Percentiles rank a stretch among this genome's conserved stretches.
These are phyloP conservation scores for Lactifluus pinguis DNA, from an alignment of 768 basidiomycete species.

Conservation along the genomic window DNA sequence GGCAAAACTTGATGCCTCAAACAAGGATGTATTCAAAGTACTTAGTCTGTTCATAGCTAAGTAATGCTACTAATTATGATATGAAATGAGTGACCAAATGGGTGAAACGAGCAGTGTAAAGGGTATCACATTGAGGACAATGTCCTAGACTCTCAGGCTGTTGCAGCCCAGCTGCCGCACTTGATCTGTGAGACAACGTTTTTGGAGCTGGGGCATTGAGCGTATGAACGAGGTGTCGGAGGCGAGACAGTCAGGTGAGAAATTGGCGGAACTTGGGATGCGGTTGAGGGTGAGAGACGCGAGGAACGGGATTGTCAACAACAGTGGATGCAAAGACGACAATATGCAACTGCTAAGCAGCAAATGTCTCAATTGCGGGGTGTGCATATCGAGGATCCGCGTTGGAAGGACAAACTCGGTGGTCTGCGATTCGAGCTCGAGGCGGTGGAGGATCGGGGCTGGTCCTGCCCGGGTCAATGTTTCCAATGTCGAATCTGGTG, in stretches of 20 bases:
- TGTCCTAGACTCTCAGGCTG: too few relatives aligned
- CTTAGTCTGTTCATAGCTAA: too few relatives aligned
- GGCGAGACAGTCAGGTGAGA: neutral
- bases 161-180: too few relatives aligned
- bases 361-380: neutral
- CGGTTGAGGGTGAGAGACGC: neutral
- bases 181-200: too few relatives aligned
- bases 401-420: neutral
- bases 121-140: too few relatives aligned
- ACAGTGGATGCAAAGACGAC: neutral
- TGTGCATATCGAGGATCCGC: neutral
- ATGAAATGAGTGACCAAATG: too few relatives aligned
- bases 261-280: neutral
- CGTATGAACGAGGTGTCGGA: neutral
- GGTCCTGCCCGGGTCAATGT: neutral
- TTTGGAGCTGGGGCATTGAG: neutral
- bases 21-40: too few relatives aligned
- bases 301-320: neutral
- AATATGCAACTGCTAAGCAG: neutral
- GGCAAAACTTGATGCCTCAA: too few relatives aligned
- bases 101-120: too few relatives aligned
- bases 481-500: neutral
- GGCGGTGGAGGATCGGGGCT: neutral
- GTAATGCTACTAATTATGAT: too few relatives aligned
- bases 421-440: neutral